These are phyloP conservation scores for Pichiaceae sp. DNA, from an alignment of 1,139 yeast species.

Conservation along the genomic window DNA sequence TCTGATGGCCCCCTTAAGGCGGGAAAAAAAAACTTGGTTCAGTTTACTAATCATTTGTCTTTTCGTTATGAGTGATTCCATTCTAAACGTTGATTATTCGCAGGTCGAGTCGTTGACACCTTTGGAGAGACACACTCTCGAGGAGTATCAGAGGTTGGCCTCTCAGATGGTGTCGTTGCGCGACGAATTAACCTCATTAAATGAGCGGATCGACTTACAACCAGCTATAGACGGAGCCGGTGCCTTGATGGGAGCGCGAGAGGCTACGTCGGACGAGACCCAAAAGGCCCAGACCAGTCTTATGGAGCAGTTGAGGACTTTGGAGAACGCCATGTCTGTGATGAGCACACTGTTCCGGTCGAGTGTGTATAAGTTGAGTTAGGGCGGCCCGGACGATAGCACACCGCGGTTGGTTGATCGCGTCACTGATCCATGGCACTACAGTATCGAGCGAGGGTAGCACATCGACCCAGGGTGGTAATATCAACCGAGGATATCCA, in stretches of 20 bases:
- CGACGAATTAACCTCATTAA: constrained; percentile 14
- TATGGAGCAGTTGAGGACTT: constrained; percentile 40
- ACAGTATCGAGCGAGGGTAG: no score
- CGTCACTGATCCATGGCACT: no score
- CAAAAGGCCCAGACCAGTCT: constrained; percentile 1
- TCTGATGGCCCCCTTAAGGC: no score
- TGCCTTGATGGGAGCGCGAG: not conserved
- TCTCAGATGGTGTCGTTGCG: constrained; percentile 27
- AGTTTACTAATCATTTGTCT: no score
- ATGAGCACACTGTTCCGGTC: constrained; percentile 62
- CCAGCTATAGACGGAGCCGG: constrained; percentile 1
- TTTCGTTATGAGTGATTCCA: not conserved
- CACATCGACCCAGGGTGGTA: no score
- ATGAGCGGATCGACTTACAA: constrained; percentile 10
- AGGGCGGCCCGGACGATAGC: no score
- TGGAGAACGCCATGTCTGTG: constrained; percentile 57
- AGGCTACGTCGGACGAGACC: not conserved
- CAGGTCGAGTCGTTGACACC: not conserved
- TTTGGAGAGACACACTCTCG: constrained; percentile 16
- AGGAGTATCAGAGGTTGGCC: constrained; percentile 42
- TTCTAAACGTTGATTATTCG: not conserved
- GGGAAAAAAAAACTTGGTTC: no score
- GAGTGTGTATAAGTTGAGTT: constrained; percentile 50
- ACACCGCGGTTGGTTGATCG: no score
- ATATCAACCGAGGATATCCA: no score